Conservation (phyloP, 805 yeast species). For the Candida oleophila region DNA sequence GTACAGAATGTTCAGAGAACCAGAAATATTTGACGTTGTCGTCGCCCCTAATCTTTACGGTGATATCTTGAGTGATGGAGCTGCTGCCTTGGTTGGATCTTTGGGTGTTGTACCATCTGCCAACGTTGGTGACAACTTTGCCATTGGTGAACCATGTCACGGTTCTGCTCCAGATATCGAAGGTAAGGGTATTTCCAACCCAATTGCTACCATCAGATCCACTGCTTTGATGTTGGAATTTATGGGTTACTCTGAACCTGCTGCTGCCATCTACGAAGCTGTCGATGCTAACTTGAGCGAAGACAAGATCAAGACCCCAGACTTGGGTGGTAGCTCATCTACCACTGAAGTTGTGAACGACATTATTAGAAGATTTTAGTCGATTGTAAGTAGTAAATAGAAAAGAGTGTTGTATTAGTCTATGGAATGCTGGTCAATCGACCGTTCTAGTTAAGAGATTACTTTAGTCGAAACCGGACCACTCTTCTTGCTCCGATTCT, state of each 20-base stretch:
- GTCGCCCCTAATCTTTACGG: constrained; percentile 99
- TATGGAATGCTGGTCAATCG: neutral
- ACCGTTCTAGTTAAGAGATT: no score
- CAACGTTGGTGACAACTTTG: constrained; percentile 93
- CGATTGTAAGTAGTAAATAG: neutral
- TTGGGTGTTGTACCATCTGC: constrained; percentile 98
- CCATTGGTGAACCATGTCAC: constrained; percentile 98
- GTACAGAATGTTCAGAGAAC: constrained; percentile 97
- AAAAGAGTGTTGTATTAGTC: neutral
- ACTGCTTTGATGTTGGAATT: constrained; percentile 97
- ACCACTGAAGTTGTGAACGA: constrained; percentile 88
- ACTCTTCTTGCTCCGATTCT: constrained; percentile 12
- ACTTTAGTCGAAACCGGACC: constrained; percentile 17
- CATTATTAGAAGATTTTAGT: constrained; percentile 53
- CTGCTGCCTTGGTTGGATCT: constrained; percentile 97
- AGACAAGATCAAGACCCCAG: constrained; percentile 83
- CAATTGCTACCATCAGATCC: constrained; percentile 97
- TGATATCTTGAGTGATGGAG: constrained; percentile 95
- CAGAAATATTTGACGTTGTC: constrained; percentile 94
- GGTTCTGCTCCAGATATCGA: constrained; percentile 99
- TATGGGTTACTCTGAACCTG: constrained; percentile 86
- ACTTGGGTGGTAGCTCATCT: constrained; percentile 85
- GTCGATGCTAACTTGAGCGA: constrained; percentile 90
- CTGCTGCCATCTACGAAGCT: constrained; percentile 88
- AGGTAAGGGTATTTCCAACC: constrained; percentile 92